A percentile compares a stretch with the other conserved stretches of the same genome.
phyloP scores from a whole-genome alignment of 129 eudicot species.

The Centaurea solstitialis region DNA sequence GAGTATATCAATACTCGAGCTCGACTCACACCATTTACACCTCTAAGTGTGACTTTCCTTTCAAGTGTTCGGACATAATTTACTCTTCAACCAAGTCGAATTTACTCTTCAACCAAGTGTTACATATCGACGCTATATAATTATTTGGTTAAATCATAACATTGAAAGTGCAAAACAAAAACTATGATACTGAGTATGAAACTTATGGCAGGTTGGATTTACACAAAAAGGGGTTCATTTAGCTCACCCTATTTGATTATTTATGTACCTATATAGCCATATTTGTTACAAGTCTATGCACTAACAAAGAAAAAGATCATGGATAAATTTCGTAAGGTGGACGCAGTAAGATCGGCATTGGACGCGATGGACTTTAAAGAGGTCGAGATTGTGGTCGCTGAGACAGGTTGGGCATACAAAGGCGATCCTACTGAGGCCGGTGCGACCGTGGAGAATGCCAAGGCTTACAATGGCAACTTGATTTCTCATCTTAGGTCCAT shows the following conservation, averaged over 20 bases:
- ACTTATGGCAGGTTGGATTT: background rate
- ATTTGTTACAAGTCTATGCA: background rate
- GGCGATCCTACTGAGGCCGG: conserved; percentile 65
- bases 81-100: background rate
- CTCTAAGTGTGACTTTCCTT: too few species aligned
- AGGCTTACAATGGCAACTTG: conserved; percentile 70
- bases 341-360: conserved; percentile 68
- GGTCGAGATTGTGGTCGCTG: conserved; percentile 81
- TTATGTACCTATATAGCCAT: too few species aligned
- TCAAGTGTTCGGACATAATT: background rate
- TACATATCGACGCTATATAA: background rate
- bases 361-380: conserved; percentile 52
- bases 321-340: conserved; percentile 44
- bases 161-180: background rate
- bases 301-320: background rate
- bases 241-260: background rate
- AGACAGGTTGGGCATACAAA: conserved; percentile 85
- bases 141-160: background rate
- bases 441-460: conserved; percentile 67
- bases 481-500: conserved; percentile 59
- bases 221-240: background rate
- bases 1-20: too few species aligned
- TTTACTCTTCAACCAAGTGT: background rate
- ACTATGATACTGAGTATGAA: background rate
- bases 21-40: too few species aligned